These are phyloP conservation scores for Monoraphidium neglectum DNA, from an alignment of 139 green algal genomes.

Conservation along the genomic window DNA sequence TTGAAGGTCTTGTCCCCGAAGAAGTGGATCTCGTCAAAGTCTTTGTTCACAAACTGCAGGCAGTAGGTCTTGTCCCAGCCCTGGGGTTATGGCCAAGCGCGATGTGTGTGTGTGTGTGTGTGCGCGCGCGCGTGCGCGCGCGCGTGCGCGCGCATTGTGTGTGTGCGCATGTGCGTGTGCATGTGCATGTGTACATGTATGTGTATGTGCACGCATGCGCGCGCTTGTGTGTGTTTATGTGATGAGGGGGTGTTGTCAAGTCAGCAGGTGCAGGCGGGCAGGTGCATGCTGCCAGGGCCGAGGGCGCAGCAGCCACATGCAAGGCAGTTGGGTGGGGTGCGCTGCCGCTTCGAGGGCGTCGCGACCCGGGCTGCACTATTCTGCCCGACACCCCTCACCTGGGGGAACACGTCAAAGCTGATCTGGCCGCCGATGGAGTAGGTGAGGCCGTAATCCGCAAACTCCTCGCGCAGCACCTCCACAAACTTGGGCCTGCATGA, in stretches of 20 bases:
- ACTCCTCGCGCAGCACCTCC: constrained; percentile 82
- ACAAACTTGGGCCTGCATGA: constrained; percentile 88
- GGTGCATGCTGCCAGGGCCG: not conserved
- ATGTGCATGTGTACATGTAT: too few species aligned
- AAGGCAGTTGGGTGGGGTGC: too few species aligned
- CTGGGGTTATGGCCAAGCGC: constrained; percentile 11
- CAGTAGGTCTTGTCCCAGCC: constrained; percentile 99
- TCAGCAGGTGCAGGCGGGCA: not conserved
- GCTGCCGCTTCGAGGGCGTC: too few species aligned
- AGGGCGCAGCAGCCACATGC: too few species aligned
- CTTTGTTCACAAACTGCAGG: constrained; percentile 89
- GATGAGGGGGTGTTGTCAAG: too few species aligned
- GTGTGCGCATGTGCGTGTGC: too few species aligned
- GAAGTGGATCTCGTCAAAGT: constrained; percentile 98
- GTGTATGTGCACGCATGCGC: too few species aligned
- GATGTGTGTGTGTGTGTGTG: not conserved
- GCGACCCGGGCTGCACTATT: too few species aligned
- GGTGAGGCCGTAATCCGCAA: constrained; percentile 86
- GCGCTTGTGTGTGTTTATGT: too few species aligned
- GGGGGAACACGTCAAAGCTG: constrained; percentile 96
- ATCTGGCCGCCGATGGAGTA: constrained; percentile 99
- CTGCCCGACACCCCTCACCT: constrained; percentile 31
- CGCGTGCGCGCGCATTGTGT: too few species aligned
- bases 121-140: too few species aligned
- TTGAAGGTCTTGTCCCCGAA: constrained; percentile 99